These are phyloP conservation scores for Eucalyptus sp. DNA, from an alignment of 345 rosid genomes.

Conservation along the genomic window DNA sequence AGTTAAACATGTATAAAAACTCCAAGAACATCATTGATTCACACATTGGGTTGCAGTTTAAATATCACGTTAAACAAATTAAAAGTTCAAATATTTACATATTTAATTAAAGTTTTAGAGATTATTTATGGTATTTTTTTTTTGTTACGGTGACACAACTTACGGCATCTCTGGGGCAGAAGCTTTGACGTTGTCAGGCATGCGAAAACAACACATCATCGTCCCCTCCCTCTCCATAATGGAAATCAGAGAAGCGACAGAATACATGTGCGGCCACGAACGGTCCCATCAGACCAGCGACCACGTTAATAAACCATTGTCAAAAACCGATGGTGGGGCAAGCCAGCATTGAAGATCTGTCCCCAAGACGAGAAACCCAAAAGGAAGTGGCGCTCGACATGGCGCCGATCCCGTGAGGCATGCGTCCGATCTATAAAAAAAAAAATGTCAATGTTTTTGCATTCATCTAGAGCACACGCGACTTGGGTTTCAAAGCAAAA, in stretches of 20 bases:
- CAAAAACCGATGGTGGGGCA: background rate
- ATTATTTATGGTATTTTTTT: too few species aligned
- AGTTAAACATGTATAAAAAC: too few species aligned
- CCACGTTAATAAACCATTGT: background rate
- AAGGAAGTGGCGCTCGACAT: background rate
- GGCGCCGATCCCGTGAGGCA: background rate
- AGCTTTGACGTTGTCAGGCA: background rate
- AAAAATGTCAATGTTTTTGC: too few species aligned
- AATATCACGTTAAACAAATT: too few species aligned
- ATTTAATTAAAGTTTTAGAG: too few species aligned
- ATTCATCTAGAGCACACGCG: background rate
- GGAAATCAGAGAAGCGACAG: background rate
- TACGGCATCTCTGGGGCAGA: background rate
- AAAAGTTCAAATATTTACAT: rapidly evolving
- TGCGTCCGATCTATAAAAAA: background rate
- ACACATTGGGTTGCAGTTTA: too few species aligned
- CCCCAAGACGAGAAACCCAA: background rate
- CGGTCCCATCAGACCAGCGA: background rate
- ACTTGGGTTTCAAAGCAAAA: background rate
- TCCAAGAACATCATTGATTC: too few species aligned
- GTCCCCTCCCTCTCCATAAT: background rate
- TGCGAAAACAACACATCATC: background rate
- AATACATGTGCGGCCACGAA: background rate
- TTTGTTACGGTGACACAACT: background rate
- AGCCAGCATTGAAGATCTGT: background rate